phyloP scores from a whole-genome alignment of 257 asterid genomes.

The Scutellaria galericulata region DNA sequence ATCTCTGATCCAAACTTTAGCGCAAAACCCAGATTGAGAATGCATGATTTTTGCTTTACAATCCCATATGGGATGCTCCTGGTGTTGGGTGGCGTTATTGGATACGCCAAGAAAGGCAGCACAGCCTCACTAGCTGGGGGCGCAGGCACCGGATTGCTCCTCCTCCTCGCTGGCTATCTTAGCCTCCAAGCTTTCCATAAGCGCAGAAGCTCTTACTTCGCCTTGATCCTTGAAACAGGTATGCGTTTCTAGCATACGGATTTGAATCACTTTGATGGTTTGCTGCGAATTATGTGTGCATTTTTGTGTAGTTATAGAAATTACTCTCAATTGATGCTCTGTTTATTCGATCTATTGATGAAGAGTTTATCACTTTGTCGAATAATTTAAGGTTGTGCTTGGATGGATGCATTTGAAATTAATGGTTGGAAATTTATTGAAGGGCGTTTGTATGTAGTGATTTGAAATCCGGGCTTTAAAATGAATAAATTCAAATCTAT shows the following conservation, averaged over 20 bases:
- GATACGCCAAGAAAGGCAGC: conserved; percentile 83
- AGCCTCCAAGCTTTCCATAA: conserved; percentile 89
- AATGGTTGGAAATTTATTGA: too few species aligned
- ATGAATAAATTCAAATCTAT: too few species aligned
- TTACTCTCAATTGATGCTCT: neutral
- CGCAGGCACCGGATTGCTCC: conserved; percentile 69
- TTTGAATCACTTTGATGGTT: conserved; percentile 7
- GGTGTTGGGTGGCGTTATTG: conserved; percentile 81
- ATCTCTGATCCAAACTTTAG: neutral
- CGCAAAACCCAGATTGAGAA: conserved; percentile 37
- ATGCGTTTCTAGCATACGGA: neutral
- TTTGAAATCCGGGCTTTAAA: too few species aligned
- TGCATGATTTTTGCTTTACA: conserved; percentile 99
- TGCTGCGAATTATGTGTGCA: neutral
- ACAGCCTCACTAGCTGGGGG: conserved; percentile 88
- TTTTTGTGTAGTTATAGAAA: neutral
- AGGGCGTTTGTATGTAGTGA: too few species aligned
- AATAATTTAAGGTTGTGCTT: too few species aligned
- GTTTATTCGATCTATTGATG: conserved; percentile 32
- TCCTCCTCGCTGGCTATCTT: conserved; percentile 86
- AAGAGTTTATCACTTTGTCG: neutral
- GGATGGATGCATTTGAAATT: too few species aligned
- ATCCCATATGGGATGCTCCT: conserved; percentile 88
- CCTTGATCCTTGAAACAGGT: conserved; percentile 84
- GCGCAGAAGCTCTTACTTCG: conserved; percentile 77